phyloP scores from a whole-genome alignment of 176 grass and related monocot species.

The Avena sativa region DNA sequence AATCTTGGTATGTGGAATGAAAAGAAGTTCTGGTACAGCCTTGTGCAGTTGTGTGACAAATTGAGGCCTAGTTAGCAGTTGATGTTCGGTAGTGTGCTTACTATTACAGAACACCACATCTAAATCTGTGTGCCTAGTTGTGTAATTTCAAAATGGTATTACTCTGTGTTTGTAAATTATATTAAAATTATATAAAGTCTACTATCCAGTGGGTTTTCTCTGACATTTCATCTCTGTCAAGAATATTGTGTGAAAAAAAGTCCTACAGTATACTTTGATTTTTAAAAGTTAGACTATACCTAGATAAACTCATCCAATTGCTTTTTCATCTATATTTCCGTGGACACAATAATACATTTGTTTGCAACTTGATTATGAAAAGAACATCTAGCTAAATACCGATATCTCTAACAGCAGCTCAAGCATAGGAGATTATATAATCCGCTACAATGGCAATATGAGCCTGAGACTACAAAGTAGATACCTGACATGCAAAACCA shows the following conservation, averaged over 20 bases:
- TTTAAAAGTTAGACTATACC: background rate
- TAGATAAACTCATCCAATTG: background rate
- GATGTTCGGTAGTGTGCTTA: background rate
- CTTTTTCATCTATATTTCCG: background rate
- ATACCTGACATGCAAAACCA: background rate
- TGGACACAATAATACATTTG: background rate
- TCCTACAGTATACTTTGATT: background rate
- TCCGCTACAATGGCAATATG: background rate
- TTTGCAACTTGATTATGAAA: background rate
- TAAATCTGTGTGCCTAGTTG: background rate
- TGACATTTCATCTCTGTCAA: background rate
- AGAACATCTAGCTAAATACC: background rate
- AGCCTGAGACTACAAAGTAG: background rate
- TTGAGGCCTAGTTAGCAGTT: background rate
- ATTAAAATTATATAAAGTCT: background rate
- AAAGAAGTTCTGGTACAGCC: background rate
- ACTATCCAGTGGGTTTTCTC: background rate
- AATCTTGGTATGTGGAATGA: background rate
- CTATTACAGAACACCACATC: background rate
- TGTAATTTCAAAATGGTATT: background rate
- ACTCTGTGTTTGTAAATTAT: background rate
- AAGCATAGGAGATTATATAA: background rate
- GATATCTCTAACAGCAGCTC: background rate
- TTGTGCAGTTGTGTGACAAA: background rate
- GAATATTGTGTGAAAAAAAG: background rate